Conservation (phyloP, 139 green algal species). For the Spirogloea muscicola region DNA sequence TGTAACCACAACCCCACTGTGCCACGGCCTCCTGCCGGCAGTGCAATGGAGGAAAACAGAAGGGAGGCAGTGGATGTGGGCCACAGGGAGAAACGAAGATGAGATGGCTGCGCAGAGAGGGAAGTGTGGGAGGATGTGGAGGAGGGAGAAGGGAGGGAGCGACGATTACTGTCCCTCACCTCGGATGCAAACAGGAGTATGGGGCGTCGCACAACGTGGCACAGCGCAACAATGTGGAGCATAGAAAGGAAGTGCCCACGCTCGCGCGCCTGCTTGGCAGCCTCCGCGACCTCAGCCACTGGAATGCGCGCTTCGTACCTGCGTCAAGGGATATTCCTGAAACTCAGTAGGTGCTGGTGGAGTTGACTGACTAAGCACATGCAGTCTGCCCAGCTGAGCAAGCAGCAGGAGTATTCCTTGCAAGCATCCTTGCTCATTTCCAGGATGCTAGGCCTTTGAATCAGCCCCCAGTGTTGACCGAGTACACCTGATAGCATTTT, state of each 20-base stretch:
- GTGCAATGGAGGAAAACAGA: no score
- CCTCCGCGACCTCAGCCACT: constrained; percentile 5
- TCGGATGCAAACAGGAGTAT: constrained; percentile 29
- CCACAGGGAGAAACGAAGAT: no score
- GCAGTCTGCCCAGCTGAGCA: background rate
- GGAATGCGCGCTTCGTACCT: constrained; percentile 7
- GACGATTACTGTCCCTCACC: no score
- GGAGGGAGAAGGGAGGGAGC: no score
- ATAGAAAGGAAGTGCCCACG: constrained; percentile 15
- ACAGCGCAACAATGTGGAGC: constrained; percentile 32
- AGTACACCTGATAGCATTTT: background rate
- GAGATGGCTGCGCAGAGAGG: no score
- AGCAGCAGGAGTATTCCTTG: no score
- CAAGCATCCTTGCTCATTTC: no score
- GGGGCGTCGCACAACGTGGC: constrained; percentile 14
- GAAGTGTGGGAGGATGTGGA: no score
- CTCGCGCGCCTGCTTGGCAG: background rate
- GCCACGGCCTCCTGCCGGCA: constrained; percentile 3
- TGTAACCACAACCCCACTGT: background rate
- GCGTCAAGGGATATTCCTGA: background rate
- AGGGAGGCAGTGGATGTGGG: no score
- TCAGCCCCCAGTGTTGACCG: background rate
- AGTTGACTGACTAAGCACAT: background rate
- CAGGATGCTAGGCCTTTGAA: background rate
- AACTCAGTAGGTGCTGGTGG: background rate